Base-by-base conservation (phyloP, 306 rosid species). In the Macrotyloma uniflorum region DNA sequence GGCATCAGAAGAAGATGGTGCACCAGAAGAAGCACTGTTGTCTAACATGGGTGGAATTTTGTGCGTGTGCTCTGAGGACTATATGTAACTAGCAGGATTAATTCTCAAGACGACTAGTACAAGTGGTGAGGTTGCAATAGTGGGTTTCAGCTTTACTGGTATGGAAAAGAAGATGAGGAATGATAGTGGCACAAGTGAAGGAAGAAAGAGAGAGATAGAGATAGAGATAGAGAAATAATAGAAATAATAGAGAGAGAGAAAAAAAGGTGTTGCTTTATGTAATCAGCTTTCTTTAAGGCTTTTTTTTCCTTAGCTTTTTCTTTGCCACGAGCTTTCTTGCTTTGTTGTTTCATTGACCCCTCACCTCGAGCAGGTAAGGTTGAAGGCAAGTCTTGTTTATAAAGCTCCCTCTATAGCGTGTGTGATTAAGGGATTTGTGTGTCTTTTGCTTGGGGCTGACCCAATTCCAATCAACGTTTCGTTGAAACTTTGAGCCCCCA, bases 101-200 rank as follows among this genome's bases (percentile, higher is more conserved):
- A 80, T 77, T 78, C 58, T 65, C 65, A 49, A 70, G 47, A 79
- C 67, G 47, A 79, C 71, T 75, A 74, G 83, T 86, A 79, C 77
- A 79, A 75, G 33, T 53, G 85, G 80, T 87, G 78, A 76, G 51
- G 84, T 70, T 63, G 83, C 46, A 51, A 76, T 72, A 87, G 85
- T 74, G 90, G 87, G 74, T 76, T 80, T 91, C 90, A 81, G 93
- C 94, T 92, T 89, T 89, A 88, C 81, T 85, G 49, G 77, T 40
- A 61, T 28, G 40, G 43, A 61, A 61, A 61, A 42, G 67, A 61
- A 30, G 67, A 30, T 32, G 67, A 30, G 67, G 67, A 32, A 30
- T 61, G 67, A 61, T 61, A 61, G 67, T 61, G 67, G 67, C 67
- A 30, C 67, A 59, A 62, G 14, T 16, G 50, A 22, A 67, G 72